Conservation (phyloP, 2,329 filamentous ascomycete genomes). For the Bipolaris bicolor region DNA sequence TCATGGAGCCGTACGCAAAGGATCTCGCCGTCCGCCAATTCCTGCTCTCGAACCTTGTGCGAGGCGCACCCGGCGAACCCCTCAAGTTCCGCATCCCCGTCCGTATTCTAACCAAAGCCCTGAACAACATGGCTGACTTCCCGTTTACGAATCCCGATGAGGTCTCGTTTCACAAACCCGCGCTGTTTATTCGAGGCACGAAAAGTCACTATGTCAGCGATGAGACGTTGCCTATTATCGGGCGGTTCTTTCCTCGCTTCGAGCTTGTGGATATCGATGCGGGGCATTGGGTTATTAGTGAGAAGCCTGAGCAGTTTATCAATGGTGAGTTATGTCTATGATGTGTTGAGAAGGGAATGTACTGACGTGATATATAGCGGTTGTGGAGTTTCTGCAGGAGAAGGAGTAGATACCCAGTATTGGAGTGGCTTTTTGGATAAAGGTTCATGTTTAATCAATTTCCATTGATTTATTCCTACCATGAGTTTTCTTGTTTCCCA, state of each 20-base stretch:
- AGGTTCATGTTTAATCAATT: not conserved
- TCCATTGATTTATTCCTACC: too few relatives aligned
- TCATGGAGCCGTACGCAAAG: conserved; percentile 75
- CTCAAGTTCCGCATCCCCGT: conserved; percentile 83
- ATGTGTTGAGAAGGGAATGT: not conserved
- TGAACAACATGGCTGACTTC: conserved; percentile 85
- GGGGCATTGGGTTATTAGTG: conserved; percentile 90
- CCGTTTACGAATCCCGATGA: conserved; percentile 77
- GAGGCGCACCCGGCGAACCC: conserved; percentile 57
- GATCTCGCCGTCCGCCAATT: conserved; percentile 85
- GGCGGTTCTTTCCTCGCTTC: conserved; percentile 82
- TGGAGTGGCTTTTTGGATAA: not conserved
- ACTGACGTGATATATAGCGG: conserved; percentile 54
- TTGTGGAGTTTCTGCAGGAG: conserved; percentile 68
- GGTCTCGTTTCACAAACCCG: conserved; percentile 73
- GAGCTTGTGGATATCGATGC: conserved; percentile 74
- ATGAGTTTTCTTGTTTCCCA: too few relatives aligned
- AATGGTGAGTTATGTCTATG: conserved; percentile 61
- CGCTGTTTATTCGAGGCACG: conserved; percentile 80
- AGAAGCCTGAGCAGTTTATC: conserved; percentile 80
- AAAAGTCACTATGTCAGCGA: conserved; percentile 80
- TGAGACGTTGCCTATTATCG: conserved; percentile 78
- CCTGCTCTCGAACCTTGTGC: conserved; percentile 82
- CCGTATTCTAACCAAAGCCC: conserved; percentile 67
- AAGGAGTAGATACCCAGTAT: conserved; percentile 39